phyloP scores from a whole-genome alignment of 2,329 filamentous ascomycete species.

The Ceratocystis lukuohia region DNA sequence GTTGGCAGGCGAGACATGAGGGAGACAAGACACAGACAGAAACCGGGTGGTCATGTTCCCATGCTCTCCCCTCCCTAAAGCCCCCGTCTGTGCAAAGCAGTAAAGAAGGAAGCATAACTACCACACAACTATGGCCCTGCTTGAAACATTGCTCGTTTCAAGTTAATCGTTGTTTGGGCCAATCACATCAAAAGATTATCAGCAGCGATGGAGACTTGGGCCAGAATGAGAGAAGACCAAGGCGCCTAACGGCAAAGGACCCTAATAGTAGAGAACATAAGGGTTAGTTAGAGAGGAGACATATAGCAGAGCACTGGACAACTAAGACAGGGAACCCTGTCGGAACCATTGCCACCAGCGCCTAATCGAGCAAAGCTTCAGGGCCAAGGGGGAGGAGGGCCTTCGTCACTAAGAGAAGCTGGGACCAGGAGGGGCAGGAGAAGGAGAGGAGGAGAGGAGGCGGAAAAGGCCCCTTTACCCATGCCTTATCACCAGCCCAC shows the following conservation, averaged over 20 bases:
- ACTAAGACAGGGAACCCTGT: background rate
- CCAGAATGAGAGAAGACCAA: background rate
- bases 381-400: background rate
- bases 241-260: background rate
- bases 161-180: background rate
- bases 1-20: too few relatives aligned
- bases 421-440: background rate
- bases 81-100: background rate
- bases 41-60: background rate
- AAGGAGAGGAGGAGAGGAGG: background rate
- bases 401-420: background rate
- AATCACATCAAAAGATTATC: background rate
- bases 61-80: background rate
- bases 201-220: background rate
- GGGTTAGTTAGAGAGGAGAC: too few relatives aligned
- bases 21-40: background rate
- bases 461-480: background rate
- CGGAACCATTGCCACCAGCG: background rate
- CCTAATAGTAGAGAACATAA: background rate
- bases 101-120: background rate
- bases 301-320: too few relatives aligned
- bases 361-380: background rate
- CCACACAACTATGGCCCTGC: background rate
- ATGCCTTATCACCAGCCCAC: too few relatives aligned
- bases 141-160: slow-evolving; percentile 7